These are phyloP conservation scores for Yamadazyma atmosphaerica DNA, from an alignment of 1,139 yeast genomes.

Conservation along the genomic window DNA sequence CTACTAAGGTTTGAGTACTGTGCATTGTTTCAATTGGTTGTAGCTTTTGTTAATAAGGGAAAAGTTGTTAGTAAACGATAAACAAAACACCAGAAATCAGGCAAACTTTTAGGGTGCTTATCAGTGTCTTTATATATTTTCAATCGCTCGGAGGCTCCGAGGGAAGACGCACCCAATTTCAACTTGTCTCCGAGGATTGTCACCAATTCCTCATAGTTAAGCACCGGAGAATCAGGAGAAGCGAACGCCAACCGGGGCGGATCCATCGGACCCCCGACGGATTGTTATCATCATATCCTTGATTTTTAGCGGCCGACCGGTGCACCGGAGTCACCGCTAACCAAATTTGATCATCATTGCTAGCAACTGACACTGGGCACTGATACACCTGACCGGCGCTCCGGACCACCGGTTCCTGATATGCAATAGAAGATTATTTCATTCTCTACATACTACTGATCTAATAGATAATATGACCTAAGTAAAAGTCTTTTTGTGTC, in stretches of 20 bases:
- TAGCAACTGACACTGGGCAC: no score
- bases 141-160: conserved; percentile 12
- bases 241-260: neutral
- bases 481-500: conserved; percentile 53
- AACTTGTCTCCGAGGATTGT: no score
- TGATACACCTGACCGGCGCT: no score
- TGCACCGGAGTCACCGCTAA: no score
- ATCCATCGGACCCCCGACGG: no score
- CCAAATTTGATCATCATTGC: no score
- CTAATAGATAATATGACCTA: conserved; percentile 4
- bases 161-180: no score
- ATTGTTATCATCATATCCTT: no score
- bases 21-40: conserved; percentile 10
- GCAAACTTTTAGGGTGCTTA: no score
- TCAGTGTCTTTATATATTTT: conserved; percentile 4
- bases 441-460: neutral
- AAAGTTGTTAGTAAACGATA: neutral
- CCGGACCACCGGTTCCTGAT: neutral
- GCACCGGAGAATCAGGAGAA: neutral
- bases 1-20: conserved; percentile 23
- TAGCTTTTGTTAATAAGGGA: neutral
- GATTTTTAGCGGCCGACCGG: no score
- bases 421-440: neutral
- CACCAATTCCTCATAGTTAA: conserved; percentile 1
- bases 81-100: neutral